These are phyloP conservation scores for Psilocybe cubensis DNA, from an alignment of 768 basidiomycete species.

Conservation along the genomic window DNA sequence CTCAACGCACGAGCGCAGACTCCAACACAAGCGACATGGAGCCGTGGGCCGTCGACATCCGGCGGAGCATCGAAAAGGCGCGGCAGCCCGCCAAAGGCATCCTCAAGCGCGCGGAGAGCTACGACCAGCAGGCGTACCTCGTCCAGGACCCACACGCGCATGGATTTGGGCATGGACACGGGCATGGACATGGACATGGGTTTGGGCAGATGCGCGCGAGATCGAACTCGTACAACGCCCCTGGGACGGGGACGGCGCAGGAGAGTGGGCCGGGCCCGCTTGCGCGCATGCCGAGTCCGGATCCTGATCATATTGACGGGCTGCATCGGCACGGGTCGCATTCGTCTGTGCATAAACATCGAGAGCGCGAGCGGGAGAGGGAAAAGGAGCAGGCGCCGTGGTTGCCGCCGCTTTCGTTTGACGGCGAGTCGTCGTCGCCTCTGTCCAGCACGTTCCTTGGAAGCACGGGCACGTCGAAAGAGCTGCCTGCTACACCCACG, in stretches of 20 bases:
- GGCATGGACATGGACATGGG: no score
- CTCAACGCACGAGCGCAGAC: constrained; percentile 50
- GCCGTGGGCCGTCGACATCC: constrained; percentile 78
- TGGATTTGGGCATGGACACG: no score
- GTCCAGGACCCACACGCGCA: constrained; percentile 45
- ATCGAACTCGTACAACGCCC: constrained; percentile 81
- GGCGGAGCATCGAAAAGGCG: constrained; percentile 71
- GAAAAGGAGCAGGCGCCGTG: constrained; percentile 43
- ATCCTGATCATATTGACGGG: constrained; percentile 89
- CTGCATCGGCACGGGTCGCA: constrained; percentile 71
- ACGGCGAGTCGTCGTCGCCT: constrained; percentile 39
- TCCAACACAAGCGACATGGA: constrained; percentile 41
- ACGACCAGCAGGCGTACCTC: constrained; percentile 64
- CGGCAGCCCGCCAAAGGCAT: constrained; percentile 80
- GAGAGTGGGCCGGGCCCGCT: constrained; percentile 71
- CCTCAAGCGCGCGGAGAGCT: constrained; percentile 78
- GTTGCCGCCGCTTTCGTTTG: constrained; percentile 68
- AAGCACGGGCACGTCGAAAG: constrained; percentile 42
- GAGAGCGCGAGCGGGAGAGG: constrained; percentile 24
- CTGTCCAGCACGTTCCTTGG: constrained; percentile 24
- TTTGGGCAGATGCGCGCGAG: no score
- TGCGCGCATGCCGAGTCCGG: constrained; percentile 80
- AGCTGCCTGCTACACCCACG: constrained; percentile 30
- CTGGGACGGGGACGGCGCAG: constrained; percentile 52
- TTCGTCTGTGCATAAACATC: constrained; percentile 40